Percentiles rank a stretch among this genome's conserved stretches.
Conservation (phyloP, 495 filamentous ascomycete species). For the Aspergillus affinis region DNA sequence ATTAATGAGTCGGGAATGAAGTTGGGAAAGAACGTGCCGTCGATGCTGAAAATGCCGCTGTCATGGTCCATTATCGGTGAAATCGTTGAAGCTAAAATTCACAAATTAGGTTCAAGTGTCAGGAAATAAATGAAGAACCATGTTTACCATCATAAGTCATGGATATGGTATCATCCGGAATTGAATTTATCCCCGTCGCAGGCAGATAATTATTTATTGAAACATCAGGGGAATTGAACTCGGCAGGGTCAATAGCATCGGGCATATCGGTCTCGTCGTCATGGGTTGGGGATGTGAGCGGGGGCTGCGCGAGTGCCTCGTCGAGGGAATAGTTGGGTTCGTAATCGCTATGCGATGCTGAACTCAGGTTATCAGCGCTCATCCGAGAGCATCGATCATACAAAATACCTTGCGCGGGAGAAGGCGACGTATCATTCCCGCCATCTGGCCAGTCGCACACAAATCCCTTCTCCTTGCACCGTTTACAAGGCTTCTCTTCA, state of each 20-base stretch:
- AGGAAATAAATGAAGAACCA: background rate
- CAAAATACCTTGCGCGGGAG: constrained; percentile 23
- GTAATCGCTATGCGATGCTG: too few species aligned
- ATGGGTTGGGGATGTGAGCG: too few species aligned
- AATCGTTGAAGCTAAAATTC: too few species aligned
- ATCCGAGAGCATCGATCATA: background rate
- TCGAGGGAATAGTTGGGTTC: too few species aligned
- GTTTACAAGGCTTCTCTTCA: constrained; percentile 48
- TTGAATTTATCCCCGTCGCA: constrained; percentile 6
- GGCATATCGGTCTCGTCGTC: too few species aligned
- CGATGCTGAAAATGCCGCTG: constrained; percentile 35
- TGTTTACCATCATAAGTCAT: constrained; percentile 26
- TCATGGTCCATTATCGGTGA: constrained; percentile 33
- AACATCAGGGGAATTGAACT: constrained; percentile 22
- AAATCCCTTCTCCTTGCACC: constrained; percentile 47
- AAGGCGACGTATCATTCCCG: constrained; percentile 23
- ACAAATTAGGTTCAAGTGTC: too few species aligned
- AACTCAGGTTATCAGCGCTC: too few species aligned
- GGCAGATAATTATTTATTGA: constrained; percentile 23
- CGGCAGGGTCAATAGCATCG: too few species aligned
- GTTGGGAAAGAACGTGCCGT: constrained; percentile 36
- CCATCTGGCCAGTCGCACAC: constrained; percentile 45
- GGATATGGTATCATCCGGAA: constrained; percentile 8
- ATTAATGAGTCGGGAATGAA: constrained; percentile 37
- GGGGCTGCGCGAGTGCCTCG: too few species aligned